These are phyloP conservation scores for Takakia lepidozioides DNA, from an alignment of 225 moss, liverwort and hornwort species.

Conservation along the genomic window DNA sequence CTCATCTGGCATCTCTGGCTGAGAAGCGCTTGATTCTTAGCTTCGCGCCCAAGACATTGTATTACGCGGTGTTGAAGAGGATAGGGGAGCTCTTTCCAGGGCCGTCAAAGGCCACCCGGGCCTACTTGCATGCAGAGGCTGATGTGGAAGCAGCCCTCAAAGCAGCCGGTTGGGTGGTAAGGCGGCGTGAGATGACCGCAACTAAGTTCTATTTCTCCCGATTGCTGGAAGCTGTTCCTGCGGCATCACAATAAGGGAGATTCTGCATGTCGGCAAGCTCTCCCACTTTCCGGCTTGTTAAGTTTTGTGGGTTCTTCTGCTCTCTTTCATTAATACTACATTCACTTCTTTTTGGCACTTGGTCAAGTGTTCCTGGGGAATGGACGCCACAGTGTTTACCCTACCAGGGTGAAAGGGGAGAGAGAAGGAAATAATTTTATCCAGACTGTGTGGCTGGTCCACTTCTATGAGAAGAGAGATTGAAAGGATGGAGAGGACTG, in stretches of 20 bases:
- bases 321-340: no score
- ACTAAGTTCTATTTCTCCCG: conserved; percentile 95
- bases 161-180: conserved; percentile 72
- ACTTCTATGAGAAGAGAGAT: no score
- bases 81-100: conserved; percentile 93
- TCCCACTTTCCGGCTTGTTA: no score
- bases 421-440: no score
- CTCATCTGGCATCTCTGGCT: conserved; percentile 83
- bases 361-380: no score
- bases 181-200: conserved; percentile 75
- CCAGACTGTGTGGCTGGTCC: no score
- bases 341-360: no score
- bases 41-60: conserved; percentile 89
- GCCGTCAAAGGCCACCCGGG: conserved; percentile 90
- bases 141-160: conserved; percentile 79
- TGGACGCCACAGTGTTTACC: no score
- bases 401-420: no score
- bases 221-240: conserved; percentile 80
- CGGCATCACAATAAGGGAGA: conserved; percentile 8
- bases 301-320: no score
- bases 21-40: conserved; percentile 78
- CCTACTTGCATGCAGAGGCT: conserved; percentile 89
- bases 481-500: no score
- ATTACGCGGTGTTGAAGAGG: conserved; percentile 74
- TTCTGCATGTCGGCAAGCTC: no score